These are phyloP conservation scores for Eimeria zaria DNA, from an alignment of 169 alveolate species.

Conservation along the genomic window DNA sequence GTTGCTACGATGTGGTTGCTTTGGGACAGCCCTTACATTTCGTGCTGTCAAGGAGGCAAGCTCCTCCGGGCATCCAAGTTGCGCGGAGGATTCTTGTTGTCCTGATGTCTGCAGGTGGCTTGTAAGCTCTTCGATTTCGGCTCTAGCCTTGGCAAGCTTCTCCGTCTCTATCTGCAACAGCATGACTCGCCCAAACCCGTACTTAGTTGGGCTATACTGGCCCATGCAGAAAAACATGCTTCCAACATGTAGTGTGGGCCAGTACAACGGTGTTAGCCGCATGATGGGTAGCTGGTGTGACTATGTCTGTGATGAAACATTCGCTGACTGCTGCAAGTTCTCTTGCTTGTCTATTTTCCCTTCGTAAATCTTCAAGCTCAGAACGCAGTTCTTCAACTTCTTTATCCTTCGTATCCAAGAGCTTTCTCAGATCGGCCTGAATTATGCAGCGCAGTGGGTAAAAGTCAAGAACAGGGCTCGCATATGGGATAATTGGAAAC, in stretches of 20 bases:
- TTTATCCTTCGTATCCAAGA: constrained; percentile 27
- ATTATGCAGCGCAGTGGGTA: not conserved
- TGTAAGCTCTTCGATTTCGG: not conserved
- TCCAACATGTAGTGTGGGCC: not conserved
- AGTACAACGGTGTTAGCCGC: not conserved
- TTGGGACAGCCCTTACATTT: not conserved
- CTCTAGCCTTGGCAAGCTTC: not conserved
- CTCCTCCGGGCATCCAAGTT: not conserved
- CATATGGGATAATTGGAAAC: not conserved
- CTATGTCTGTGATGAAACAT: not conserved
- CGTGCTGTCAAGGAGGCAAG: constrained; percentile 21
- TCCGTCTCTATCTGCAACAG: constrained; percentile 29
- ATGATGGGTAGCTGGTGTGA: not conserved
- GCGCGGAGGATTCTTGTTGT: not conserved
- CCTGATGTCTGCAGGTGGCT: constrained; percentile 5
- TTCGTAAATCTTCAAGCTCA: not conserved
- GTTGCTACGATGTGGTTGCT: not conserved
- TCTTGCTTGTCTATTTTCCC: not conserved
- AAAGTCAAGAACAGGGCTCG: not conserved
- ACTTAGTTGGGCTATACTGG: not conserved
- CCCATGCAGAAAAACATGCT: not conserved
- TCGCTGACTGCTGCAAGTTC: constrained; percentile 56
- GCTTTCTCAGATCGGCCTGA: constrained; percentile 57
- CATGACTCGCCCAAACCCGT: not conserved
- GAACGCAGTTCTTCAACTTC: constrained; percentile 30